A percentile compares a stretch with the other conserved stretches of the same genome.
phyloP scores from a whole-genome alignment of 371 early-diverging fungal species.

The Apophysomyces variabilis region DNA sequence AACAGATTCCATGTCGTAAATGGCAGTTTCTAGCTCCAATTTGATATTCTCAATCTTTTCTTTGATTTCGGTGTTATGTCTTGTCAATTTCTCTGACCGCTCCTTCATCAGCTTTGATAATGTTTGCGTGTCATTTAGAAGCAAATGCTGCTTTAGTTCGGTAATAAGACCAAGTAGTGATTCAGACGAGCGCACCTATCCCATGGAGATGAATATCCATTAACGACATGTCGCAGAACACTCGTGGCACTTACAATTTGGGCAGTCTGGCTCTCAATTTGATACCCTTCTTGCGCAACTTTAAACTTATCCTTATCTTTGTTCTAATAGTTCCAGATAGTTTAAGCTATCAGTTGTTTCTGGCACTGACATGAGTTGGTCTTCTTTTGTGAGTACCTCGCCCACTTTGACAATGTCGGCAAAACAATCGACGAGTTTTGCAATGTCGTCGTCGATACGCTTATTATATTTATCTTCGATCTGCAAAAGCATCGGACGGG shows the following conservation, averaged over 20 bases:
- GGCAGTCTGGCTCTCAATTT: slow-evolving; percentile 70
- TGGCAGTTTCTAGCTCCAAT: slow-evolving; percentile 36
- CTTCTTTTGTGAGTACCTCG: slow-evolving; percentile 45
- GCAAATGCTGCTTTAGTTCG: slow-evolving; percentile 68
- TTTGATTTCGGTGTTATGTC: slow-evolving; percentile 40
- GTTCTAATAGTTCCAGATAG: slow-evolving; percentile 25
- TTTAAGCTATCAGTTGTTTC: background rate
- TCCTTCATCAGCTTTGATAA: slow-evolving; percentile 52
- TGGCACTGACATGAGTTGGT: no score
- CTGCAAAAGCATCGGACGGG: slow-evolving; percentile 35
- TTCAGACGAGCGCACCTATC: slow-evolving; percentile 66
- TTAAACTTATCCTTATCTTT: slow-evolving; percentile 73
- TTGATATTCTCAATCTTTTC: slow-evolving; percentile 34
- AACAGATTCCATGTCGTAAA: slow-evolving; percentile 50
- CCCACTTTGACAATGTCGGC: slow-evolving; percentile 66
- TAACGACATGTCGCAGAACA: background rate
- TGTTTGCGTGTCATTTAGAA: slow-evolving; percentile 71
- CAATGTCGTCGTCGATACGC: slow-evolving; percentile 63
- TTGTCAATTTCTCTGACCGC: slow-evolving; percentile 30
- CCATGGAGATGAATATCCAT: background rate
- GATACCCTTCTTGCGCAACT: slow-evolving; percentile 75
- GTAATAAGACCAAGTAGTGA: slow-evolving; percentile 67
- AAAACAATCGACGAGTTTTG: slow-evolving; percentile 65
- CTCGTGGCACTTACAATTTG: slow-evolving; percentile 62
- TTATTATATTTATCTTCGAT: slow-evolving; percentile 69